These are phyloP conservation scores for Fomes fomentarius DNA, from an alignment of 1,284 basidiomycete species.

Conservation along the genomic window DNA sequence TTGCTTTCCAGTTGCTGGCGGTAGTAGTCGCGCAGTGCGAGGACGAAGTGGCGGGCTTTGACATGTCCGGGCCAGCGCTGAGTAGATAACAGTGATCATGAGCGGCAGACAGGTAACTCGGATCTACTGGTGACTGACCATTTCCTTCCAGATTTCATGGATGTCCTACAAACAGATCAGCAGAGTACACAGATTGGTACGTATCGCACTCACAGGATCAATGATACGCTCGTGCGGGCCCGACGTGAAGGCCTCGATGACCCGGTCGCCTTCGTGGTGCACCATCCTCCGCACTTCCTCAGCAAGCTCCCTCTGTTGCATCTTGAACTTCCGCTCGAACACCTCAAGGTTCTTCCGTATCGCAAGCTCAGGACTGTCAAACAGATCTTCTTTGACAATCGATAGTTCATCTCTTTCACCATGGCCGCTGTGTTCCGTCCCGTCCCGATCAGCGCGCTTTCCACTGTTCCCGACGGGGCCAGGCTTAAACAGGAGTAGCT, in stretches of 20 bases:
- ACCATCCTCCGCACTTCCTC: constrained; percentile 30
- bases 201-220: constrained; percentile 25
- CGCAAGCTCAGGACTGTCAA: constrained; percentile 29
- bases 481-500: constrained; percentile 11
- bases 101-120: background rate
- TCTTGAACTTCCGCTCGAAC: constrained; percentile 37
- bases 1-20: constrained; percentile 24
- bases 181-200: no score
- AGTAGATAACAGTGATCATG: background rate
- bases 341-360: constrained; percentile 31
- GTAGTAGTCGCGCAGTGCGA: constrained; percentile 39
- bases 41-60: constrained; percentile 39
- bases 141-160: constrained; percentile 32
- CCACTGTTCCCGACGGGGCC: no score
- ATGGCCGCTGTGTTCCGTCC: background rate
- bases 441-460: constrained; percentile 1
- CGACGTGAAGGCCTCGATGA: constrained; percentile 32
- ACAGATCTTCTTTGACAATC: constrained; percentile 35
- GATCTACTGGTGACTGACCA: constrained; percentile 29
- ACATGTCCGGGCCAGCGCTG: constrained; percentile 40
- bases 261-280: constrained; percentile 28
- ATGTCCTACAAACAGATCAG: constrained; percentile 17
- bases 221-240: constrained; percentile 38
- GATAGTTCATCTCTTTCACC: constrained; percentile 18
- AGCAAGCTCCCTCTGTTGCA: constrained; percentile 34